Percentiles rank a stretch among this genome's conserved stretches.
phyloP scores from a whole-genome alignment of 345 rosid species.

The Raphanus sativus region DNA sequence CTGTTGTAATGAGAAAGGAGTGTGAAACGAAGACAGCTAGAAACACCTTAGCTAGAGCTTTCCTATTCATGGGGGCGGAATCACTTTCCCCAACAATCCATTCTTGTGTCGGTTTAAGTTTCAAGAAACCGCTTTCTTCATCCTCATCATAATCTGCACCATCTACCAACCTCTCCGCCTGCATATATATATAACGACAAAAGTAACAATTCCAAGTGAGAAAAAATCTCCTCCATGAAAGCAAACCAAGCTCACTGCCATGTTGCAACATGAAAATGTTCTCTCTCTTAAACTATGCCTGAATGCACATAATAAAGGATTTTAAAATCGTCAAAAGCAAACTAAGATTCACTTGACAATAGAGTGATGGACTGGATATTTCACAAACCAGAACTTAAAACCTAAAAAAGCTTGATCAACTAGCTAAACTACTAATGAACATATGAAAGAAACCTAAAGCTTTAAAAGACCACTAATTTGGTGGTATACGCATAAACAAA shows the following conservation, averaged over 20 bases:
- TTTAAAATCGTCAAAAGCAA: background rate
- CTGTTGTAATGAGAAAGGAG: background rate
- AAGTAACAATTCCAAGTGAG: background rate
- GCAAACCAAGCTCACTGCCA: background rate
- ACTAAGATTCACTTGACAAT: no score
- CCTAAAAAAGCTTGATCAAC: background rate
- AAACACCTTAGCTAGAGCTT: conserved; percentile 71
- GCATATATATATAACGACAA: conserved; percentile 4
- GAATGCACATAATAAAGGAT: background rate
- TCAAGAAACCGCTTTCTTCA: conserved; percentile 72
- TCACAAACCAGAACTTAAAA: background rate
- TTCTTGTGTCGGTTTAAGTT: conserved; percentile 63
- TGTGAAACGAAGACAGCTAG: conserved; percentile 12
- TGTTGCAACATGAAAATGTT: no score
- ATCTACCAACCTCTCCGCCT: conserved; percentile 49
- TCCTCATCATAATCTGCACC: conserved; percentile 50
- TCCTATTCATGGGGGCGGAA: conserved; percentile 75
- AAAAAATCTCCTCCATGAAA: background rate
- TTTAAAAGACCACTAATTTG: no score
- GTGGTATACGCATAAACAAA: no score
- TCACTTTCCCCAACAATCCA: conserved; percentile 66
- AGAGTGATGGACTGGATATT: background rate
- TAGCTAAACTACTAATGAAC: background rate
- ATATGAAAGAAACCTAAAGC: background rate
- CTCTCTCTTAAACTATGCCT: background rate